Evolutionary conservation across 139 green algal genomes (phyloP).

Genomic region (Chlorella sp.): DNA sequence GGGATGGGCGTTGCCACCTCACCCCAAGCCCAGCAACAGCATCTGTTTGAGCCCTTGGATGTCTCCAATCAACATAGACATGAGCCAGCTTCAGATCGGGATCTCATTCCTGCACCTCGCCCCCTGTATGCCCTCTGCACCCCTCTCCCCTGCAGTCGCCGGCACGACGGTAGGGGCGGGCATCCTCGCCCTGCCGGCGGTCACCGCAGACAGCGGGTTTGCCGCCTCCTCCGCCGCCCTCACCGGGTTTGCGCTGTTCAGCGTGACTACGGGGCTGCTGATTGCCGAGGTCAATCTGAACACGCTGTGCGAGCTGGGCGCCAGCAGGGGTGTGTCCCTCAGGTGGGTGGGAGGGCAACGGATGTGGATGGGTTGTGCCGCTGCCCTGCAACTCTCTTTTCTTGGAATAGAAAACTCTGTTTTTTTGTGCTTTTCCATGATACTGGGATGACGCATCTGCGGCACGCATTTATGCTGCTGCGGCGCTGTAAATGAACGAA

Average conservation of each 20-base stretch:
- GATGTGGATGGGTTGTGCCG: no score
- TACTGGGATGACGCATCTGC: no score
- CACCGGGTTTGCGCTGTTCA: constrained; percentile 4
- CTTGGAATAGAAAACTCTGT: no score
- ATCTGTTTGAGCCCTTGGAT: no score
- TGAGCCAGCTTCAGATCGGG: no score
- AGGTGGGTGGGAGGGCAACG: neutral
- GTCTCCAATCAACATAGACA: no score
- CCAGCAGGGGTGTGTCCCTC: constrained; percentile 45
- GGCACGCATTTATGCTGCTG: no score
- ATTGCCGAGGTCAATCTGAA: constrained; percentile 70
- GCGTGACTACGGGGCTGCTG: constrained; percentile 56
- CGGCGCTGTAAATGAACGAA: no score
- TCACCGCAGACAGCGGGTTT: constrained; percentile 57
- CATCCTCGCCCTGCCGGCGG: constrained; percentile 72
- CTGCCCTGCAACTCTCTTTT: no score
- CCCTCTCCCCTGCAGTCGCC: constrained; percentile 39
- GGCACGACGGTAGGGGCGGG: constrained; percentile 78
- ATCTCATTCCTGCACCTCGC: no score
- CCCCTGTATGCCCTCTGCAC: no score
- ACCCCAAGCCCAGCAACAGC: neutral
- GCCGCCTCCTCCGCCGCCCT: constrained; percentile 39
- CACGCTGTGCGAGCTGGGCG: constrained; percentile 64
- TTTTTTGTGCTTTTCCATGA: no score
- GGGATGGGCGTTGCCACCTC: neutral